Percentiles rank a stretch among this genome's conserved stretches.
These are phyloP conservation scores for Alternaria sp. DNA, from an alignment of 2,329 filamentous ascomycete species.

Conservation along the genomic window DNA sequence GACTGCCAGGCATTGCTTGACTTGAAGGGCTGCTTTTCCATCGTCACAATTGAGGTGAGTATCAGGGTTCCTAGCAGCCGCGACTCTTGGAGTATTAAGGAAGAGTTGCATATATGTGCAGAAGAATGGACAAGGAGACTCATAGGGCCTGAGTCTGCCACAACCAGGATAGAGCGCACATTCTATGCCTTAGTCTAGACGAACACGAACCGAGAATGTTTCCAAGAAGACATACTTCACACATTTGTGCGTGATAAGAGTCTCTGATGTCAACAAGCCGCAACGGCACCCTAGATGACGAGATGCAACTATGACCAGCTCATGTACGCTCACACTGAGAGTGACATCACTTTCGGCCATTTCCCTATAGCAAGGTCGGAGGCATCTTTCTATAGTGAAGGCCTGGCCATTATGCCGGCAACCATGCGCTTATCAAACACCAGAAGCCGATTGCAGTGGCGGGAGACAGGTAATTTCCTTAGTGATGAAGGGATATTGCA, in stretches of 20 bases:
- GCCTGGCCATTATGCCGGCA: conserved; percentile 5
- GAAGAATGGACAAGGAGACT: neutral
- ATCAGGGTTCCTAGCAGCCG: neutral
- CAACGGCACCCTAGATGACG: neutral
- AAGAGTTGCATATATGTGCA: neutral
- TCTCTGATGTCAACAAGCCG: neutral
- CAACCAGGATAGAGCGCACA: neutral
- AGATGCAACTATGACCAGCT: neutral
- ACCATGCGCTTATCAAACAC: conserved; percentile 11
- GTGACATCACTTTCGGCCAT: conserved; percentile 8
- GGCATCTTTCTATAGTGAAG: neutral
- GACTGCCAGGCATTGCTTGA: neutral
- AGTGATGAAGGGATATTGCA: conserved; percentile 25
- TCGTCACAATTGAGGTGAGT: neutral
- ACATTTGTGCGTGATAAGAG: neutral
- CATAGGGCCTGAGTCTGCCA: neutral
- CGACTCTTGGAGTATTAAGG: neutral
- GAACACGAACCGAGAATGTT: neutral
- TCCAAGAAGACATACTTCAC: neutral
- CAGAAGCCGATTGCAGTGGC: conserved; percentile 4
- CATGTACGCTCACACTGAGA: neutral
- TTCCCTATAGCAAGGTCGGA: neutral
- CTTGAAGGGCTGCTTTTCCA: neutral
- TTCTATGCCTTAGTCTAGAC: no score
- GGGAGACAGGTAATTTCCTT: conserved; percentile 12